Percentiles rank a stretch among this genome's conserved stretches.
Conservation (phyloP, 2,329 filamentous ascomycete genomes). For the Claviceps paspali region DNA sequence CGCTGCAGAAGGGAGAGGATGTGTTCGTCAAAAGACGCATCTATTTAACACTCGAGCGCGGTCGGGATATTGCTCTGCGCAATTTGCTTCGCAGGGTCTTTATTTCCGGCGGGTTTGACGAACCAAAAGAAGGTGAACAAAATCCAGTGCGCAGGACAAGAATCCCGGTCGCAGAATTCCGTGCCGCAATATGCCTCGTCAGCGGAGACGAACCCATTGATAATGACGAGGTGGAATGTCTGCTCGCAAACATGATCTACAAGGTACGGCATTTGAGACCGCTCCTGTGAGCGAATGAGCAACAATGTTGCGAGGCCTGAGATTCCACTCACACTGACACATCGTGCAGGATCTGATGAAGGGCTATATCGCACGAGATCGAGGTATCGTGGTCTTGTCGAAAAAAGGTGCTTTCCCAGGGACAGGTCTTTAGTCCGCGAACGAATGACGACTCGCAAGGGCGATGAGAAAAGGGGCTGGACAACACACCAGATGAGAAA, state of each 20-base stretch:
- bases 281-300: neutral
- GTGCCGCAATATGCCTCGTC: slow-evolving; percentile 64
- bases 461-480: too few relatives aligned
- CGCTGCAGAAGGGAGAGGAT: slow-evolving; percentile 68
- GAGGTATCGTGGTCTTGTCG: slow-evolving; percentile 79
- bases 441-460: too few relatives aligned
- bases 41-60: slow-evolving; percentile 85
- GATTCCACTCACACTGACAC: slow-evolving; percentile 11
- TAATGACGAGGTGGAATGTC: slow-evolving; percentile 85
- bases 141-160: slow-evolving; percentile 55
- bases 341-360: slow-evolving; percentile 74
- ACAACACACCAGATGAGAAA: neutral
- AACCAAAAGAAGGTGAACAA: slow-evolving; percentile 52
- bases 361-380: slow-evolving; percentile 88
- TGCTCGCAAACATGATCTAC: slow-evolving; percentile 94
- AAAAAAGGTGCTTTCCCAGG: slow-evolving; percentile 90
- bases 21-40: slow-evolving; percentile 88
- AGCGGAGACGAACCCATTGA: slow-evolving; percentile 54
- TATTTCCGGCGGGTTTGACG: slow-evolving; percentile 66
- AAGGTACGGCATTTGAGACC: slow-evolving; percentile 45
- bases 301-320: neutral
- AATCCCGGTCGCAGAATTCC: slow-evolving; percentile 71
- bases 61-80: slow-evolving; percentile 78
- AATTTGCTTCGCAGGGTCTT: slow-evolving; percentile 91
- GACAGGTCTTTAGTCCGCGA: slow-evolving; percentile 51